Evolutionary conservation across 306 rosid species (phyloP).

Genomic region (Malus sieversii): DNA sequence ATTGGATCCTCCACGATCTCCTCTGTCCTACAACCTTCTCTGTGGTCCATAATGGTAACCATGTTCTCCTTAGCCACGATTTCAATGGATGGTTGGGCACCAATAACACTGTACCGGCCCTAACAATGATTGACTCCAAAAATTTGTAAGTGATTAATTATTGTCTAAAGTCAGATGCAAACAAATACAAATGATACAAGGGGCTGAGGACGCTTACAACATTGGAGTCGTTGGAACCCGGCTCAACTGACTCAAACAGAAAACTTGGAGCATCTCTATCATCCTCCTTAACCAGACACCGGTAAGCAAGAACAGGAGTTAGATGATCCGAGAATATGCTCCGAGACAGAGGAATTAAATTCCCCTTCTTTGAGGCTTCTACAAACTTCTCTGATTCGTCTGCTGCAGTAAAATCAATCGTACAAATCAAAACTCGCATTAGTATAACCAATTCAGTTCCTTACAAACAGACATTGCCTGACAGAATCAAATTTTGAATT

Average conservation of each 20-base stretch:
- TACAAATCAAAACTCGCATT: not conserved
- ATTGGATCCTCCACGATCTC: constrained; percentile 75
- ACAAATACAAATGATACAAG: not conserved
- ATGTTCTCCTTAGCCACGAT: constrained; percentile 85
- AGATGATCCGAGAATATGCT: constrained; percentile 88
- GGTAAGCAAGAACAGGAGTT: constrained; percentile 91
- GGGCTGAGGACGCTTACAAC: constrained; percentile 37
- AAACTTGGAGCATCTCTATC: constrained; percentile 97
- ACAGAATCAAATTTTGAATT: too few species aligned
- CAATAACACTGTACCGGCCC: constrained; percentile 89
- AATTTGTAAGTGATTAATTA: not conserved
- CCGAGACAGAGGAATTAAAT: constrained; percentile 65
- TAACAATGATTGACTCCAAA: constrained; percentile 10
- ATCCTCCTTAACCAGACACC: constrained; percentile 92
- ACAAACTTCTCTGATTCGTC: constrained; percentile 54
- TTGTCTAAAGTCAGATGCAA: not conserved
- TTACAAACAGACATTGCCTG: too few species aligned
- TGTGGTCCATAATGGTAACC: constrained; percentile 82
- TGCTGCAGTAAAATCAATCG: constrained; percentile 33
- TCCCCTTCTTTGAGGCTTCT: constrained; percentile 78
- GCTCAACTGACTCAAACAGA: constrained; percentile 83
- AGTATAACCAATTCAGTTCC: not conserved
- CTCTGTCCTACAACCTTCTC: constrained; percentile 56
- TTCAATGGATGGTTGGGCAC: constrained; percentile 91
- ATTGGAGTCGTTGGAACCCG: constrained; percentile 58